Evolutionary conservation across 148 eudicot species (phyloP).

Genomic region (Talinum fruticosum): DNA sequence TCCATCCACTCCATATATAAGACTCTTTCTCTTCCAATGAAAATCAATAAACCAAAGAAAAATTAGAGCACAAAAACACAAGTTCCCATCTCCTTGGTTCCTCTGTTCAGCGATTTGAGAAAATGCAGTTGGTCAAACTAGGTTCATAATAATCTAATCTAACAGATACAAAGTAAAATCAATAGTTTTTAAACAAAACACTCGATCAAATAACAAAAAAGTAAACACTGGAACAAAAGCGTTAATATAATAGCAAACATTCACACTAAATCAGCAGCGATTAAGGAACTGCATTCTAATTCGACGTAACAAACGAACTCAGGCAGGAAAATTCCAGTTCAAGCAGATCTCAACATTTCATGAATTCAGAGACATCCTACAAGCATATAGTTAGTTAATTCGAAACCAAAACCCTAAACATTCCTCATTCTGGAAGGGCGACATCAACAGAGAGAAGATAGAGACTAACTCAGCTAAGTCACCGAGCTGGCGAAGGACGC

Average conservation of each 20-base stretch:
- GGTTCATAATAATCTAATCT: neutral
- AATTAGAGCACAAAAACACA: neutral
- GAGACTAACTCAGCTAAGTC: constrained; percentile 82
- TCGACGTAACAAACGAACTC: constrained; percentile 7
- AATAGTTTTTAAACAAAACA: neutral
- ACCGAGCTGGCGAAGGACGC: constrained; percentile 93
- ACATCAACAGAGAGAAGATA: neutral
- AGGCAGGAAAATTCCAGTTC: constrained; percentile 9
- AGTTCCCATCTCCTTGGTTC: neutral
- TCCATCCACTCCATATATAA: neutral
- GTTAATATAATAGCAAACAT: neutral
- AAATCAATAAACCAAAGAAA: neutral
- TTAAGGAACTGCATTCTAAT: neutral
- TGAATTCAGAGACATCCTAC: neutral
- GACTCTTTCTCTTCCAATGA: neutral
- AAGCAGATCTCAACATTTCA: constrained; percentile 32
- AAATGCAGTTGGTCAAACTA: neutral
- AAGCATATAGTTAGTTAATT: neutral
- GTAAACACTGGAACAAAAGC: neutral
- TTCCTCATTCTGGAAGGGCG: neutral
- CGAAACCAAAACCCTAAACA: constrained; percentile 3
- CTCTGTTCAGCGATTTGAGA: neutral
- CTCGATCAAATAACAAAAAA: neutral
- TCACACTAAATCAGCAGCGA: neutral
- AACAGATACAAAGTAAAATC: neutral